Base-by-base conservation (phyloP, 805 yeast genomes). In the Starmerella bombi region DNA sequence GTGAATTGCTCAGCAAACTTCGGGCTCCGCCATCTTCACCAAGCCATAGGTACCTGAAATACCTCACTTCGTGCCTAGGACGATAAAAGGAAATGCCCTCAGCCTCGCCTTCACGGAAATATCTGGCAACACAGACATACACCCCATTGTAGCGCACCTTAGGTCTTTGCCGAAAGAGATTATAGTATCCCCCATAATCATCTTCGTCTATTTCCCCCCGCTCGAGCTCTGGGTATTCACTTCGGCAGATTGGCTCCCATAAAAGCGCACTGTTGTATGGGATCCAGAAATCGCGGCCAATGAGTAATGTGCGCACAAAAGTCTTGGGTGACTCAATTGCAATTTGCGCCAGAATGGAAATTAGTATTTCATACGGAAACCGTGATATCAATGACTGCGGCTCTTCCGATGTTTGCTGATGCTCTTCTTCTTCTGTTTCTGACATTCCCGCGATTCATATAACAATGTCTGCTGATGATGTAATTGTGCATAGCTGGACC, bases 61-160 rank as follows among this genome's bases (percentile, higher is more conserved):
- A 88, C 0, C 95, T 82, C 31, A 88, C 80, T 56, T 84, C 74
- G 50, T 82, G 74, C 17, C 81, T 72, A 1, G 95, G 95, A 45
- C 74, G 74, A 33, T 69, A 59, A 79, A 91, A 75, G 5, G 80
- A 41, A 7, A 48, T 43, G 18, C 44, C 69, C 7, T 74, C 70
- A 38, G 76, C 69, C 2, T 81, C 78, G 28, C 96, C 96, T 53
- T 81, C 84, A 40, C 93, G 70, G 50, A 80, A 72, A 59, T 85
- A 86, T 45, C 80, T 80, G 38, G 86, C 81, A 16, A 77, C 80
- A 51, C 93, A 77, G 18, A 88, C 80, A 52, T 88, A 88, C 16
- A 84, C 69, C 1, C 98, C 98, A 40, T 74, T 66, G 57, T 73
- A 82, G 53, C 88, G 79, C 25, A 86, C 52, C 51, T 77, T 79